A percentile compares a stretch with the other conserved stretches of the same genome.
phyloP scores from a whole-genome alignment of 768 basidiomycete genomes.

The Trametes maxima region DNA sequence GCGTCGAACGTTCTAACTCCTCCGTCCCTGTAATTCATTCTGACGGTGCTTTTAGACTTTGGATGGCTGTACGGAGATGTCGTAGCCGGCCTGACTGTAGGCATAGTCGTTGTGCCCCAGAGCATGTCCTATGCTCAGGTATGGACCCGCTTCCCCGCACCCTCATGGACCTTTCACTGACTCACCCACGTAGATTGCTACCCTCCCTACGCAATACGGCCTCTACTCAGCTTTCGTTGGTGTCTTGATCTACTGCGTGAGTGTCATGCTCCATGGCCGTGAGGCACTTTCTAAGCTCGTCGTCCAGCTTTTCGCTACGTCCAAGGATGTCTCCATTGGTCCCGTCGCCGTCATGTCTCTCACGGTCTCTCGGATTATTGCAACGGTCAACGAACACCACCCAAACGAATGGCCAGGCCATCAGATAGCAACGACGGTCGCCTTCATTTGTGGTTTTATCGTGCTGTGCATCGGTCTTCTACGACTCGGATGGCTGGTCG shows the following conservation, averaged over 20 bases:
- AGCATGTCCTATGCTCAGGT: conserved; percentile 88
- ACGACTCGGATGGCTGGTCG: conserved; percentile 91
- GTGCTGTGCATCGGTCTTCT: conserved; percentile 88
- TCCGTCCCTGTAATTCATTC: neutral
- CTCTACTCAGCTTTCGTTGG: conserved; percentile 94
- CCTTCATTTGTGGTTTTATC: conserved; percentile 90
- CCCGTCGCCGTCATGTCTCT: conserved; percentile 99
- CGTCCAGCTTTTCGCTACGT: conserved; percentile 87
- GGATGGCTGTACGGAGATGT: conserved; percentile 87
- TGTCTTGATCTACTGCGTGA: conserved; percentile 78
- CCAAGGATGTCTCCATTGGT: conserved; percentile 99
- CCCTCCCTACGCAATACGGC: conserved; percentile 84
- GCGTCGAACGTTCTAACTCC: conserved; percentile 29
- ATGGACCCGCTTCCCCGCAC: conserved; percentile 6
- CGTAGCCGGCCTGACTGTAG: conserved; percentile 91
- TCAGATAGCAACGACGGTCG: conserved; percentile 81
- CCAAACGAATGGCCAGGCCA: conserved; percentile 64
- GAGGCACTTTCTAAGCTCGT: neutral
- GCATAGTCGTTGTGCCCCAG: conserved; percentile 94
- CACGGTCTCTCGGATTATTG: conserved; percentile 80
- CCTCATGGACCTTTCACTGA: neutral
- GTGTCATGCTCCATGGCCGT: conserved; percentile 26
- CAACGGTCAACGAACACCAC: conserved; percentile 54
- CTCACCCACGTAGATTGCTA: conserved; percentile 64
- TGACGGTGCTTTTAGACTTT: conserved; percentile 45